phyloP scores from a whole-genome alignment of 352 stramenopile genomes.

The Thalassiosira pacifica region DNA sequence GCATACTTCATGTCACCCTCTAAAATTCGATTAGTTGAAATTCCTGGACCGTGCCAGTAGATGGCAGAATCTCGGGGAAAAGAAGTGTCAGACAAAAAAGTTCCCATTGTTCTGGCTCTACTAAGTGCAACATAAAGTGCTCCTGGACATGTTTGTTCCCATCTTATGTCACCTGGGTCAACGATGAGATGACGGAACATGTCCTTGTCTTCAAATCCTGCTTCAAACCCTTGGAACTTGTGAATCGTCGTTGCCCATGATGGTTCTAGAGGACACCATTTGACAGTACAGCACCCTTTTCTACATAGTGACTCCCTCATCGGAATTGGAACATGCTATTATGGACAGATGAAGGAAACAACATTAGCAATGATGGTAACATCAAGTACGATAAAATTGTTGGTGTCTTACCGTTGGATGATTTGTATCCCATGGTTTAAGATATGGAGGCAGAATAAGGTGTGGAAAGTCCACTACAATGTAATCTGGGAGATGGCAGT shows the following conservation, averaged over 20 bases:
- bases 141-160: conserved; percentile 22
- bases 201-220: conserved; percentile 18
- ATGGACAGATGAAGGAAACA: too few species aligned
- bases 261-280: conserved; percentile 7
- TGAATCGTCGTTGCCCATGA: conserved; percentile 41
- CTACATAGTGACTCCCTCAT: not conserved
- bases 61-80: not conserved
- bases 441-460: not conserved
- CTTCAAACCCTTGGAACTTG: conserved; percentile 43
- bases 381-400: too few species aligned
- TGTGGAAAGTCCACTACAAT: conserved; percentile 32
- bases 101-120: conserved; percentile 14
- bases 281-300: not conserved
- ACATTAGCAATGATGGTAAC: too few species aligned
- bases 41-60: not conserved
- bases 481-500: conserved; percentile 30
- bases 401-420: conserved; percentile 40
- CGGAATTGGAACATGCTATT: not conserved
- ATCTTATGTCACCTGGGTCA: not conserved
- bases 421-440: conserved; percentile 22
- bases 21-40: not conserved
- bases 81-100: not conserved
- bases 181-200: not conserved
- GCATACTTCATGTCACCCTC: not conserved
- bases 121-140: conserved; percentile 20